Evolutionary conservation across 2,329 filamentous ascomycete genomes (phyloP).

Genomic region (Xylaria sp.): DNA sequence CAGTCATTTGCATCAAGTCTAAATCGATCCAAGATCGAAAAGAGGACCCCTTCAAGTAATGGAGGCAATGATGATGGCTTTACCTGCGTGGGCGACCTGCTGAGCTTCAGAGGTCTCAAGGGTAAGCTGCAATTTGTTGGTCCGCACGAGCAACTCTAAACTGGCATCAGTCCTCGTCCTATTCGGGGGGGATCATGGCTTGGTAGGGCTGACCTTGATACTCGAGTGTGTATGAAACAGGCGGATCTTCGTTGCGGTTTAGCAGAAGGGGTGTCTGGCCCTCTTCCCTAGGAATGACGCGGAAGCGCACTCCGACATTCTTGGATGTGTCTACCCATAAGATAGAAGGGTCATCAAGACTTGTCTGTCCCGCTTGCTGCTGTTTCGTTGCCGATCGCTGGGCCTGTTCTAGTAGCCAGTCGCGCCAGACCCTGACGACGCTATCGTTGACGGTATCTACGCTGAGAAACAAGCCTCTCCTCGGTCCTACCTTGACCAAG

Average conservation of each 20-base stretch:
- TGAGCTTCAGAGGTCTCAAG: conserved; percentile 69
- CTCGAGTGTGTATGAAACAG: conserved; percentile 72
- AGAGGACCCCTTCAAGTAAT: conserved; percentile 21
- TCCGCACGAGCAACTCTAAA: conserved; percentile 71
- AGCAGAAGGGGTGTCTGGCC: conserved; percentile 60
- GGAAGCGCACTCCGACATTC: conserved; percentile 72
- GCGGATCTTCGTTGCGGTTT: conserved; percentile 65
- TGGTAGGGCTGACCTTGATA: conserved; percentile 66
- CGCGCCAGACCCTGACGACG: conserved; percentile 72
- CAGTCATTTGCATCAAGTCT: conserved; percentile 2
- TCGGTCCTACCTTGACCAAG: conserved; percentile 69
- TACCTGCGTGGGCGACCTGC: conserved; percentile 64
- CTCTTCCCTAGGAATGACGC: conserved; percentile 59
- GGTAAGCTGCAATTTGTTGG: conserved; percentile 66
- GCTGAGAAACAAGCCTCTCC: conserved; percentile 65
- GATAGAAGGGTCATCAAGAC: conserved; percentile 47
- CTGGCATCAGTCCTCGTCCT: conserved; percentile 19
- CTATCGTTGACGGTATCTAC: conserved; percentile 71
- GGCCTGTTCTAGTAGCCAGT: conserved; percentile 66
- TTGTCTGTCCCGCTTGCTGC: conserved; percentile 30
- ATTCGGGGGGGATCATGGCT: neutral
- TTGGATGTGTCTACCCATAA: conserved; percentile 71
- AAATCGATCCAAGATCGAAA: neutral
- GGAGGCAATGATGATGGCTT: conserved; percentile 69
- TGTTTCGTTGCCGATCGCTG: conserved; percentile 30